A percentile compares a stretch with the other conserved stretches of the same genome.
Evolutionary conservation across 1,284 basidiomycete genomes (phyloP).

Genomic region (Hortiboletus rubellus): DNA sequence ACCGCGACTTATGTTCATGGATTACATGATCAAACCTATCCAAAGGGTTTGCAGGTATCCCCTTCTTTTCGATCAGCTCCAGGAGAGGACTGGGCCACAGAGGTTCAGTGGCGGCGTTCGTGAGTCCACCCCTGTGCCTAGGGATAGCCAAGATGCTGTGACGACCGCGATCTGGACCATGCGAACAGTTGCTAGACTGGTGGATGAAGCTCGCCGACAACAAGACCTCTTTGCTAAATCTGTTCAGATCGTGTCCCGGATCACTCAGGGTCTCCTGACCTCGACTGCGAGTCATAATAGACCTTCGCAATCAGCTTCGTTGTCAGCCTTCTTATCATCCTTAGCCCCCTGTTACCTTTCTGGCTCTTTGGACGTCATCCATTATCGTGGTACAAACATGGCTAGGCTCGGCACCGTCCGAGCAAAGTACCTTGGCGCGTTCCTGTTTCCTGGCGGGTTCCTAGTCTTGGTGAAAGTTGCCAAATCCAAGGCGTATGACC

Average conservation of each 20-base stretch:
- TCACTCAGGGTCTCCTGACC: conserved; percentile 41
- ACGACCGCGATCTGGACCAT: conserved; percentile 60
- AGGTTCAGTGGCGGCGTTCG: conserved; percentile 32
- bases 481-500: conserved; percentile 80
- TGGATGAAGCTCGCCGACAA: conserved; percentile 63
- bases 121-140: not conserved
- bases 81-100: conserved; percentile 35
- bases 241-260: conserved; percentile 67
- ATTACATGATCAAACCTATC: conserved; percentile 88
- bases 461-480: conserved; percentile 83
- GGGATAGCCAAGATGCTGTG: conserved; percentile 35
- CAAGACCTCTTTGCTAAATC: conserved; percentile 70
- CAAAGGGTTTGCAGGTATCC: conserved; percentile 93
- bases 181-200: conserved; percentile 57
- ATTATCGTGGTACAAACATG: conserved; percentile 51
- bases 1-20: conserved; percentile 62
- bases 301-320: conserved; percentile 37
- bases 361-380: conserved; percentile 82
- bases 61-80: conserved; percentile 78
- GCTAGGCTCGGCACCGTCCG: conserved; percentile 52
- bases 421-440: conserved; percentile 86
- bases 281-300: conserved; percentile 36
- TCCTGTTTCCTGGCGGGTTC: conserved; percentile 84
- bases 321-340: conserved; percentile 60
- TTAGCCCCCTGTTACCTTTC: conserved; percentile 76